phyloP scores from a whole-genome alignment of 2,329 filamentous ascomycete species.

The Ceratocystis diversiconidia region DNA sequence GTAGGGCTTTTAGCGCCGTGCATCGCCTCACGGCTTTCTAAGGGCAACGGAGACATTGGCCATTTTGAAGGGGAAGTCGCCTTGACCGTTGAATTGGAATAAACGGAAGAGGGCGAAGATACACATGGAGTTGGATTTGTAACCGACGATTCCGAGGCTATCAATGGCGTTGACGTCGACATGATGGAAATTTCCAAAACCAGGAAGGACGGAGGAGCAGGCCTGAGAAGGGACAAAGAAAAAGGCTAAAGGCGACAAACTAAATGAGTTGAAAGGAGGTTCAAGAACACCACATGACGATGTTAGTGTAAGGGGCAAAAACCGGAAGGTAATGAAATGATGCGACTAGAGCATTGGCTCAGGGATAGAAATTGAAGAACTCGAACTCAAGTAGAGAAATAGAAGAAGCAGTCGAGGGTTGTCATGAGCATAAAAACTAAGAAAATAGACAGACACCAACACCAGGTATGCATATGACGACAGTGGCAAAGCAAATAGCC shows the following conservation, averaged over 20 bases:
- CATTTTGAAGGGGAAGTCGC: conserved; percentile 11
- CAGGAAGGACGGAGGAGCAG: not conserved
- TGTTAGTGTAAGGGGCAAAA: not conserved
- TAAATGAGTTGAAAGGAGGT: not conserved
- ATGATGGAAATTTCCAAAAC: not conserved
- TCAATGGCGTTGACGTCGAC: conserved; percentile 9
- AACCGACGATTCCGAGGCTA: conserved; percentile 2
- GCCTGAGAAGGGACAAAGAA: not conserved
- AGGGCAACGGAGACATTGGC: not conserved
- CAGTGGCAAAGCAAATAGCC: not conserved
- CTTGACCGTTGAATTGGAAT: conserved; percentile 16
- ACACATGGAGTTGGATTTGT: conserved; percentile 11
- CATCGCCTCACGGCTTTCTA: not conserved
- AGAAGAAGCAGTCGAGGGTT: not conserved
- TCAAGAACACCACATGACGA: not conserved
- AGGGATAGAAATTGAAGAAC: not conserved
- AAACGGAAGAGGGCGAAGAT: conserved; percentile 15
- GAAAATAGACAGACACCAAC: not conserved
- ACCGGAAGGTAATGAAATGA: not conserved
- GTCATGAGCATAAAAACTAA: not conserved
- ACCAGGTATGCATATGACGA: not conserved
- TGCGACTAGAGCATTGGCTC: not conserved
- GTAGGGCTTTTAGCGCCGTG: not conserved
- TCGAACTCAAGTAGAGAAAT: not conserved
- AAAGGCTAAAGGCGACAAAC: not conserved